Evolutionary conservation across 108 stramenopile genomes (phyloP).

Genomic region (Fragilariopsis cylindrus): DNA sequence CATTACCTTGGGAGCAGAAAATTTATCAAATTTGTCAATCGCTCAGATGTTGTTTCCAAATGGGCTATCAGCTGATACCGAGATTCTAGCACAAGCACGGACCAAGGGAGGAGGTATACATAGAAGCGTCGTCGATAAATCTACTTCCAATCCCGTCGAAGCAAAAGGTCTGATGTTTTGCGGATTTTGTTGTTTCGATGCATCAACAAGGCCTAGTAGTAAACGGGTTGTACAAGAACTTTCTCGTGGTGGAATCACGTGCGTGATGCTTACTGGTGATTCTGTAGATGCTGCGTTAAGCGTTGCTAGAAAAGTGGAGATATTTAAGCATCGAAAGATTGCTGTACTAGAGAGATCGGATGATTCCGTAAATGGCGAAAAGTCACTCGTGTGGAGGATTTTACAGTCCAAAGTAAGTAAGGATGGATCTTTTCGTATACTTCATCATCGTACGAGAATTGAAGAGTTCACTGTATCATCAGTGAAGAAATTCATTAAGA

Average conservation of each 20-base stretch:
- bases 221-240: constrained; percentile 50
- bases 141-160: not conserved
- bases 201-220: constrained; percentile 53
- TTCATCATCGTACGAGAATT: constrained; percentile 15
- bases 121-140: constrained; percentile 43
- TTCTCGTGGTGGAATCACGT: constrained; percentile 36
- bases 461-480: constrained; percentile 10
- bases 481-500: not conserved
- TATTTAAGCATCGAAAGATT: constrained; percentile 31
- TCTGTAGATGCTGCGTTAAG: constrained; percentile 49
- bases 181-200: constrained; percentile 65
- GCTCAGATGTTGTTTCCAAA: constrained; percentile 39
- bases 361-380: not conserved
- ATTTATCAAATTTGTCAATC: constrained; percentile 27
- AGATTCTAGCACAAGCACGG: constrained; percentile 8
- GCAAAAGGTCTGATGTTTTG: constrained; percentile 25
- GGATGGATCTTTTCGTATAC: constrained; percentile 18
- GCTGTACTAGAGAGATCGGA: constrained; percentile 39
- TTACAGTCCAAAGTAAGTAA: constrained; percentile 8
- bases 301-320: constrained; percentile 41
- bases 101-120: constrained; percentile 31
- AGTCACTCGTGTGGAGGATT: constrained; percentile 2
- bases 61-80: constrained; percentile 30
- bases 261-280: constrained; percentile 71
- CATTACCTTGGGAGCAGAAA: constrained; percentile 51